Conservation (phyloP, 2,329 filamentous ascomycete species). For the Pseudogymnoascus sp. region DNA sequence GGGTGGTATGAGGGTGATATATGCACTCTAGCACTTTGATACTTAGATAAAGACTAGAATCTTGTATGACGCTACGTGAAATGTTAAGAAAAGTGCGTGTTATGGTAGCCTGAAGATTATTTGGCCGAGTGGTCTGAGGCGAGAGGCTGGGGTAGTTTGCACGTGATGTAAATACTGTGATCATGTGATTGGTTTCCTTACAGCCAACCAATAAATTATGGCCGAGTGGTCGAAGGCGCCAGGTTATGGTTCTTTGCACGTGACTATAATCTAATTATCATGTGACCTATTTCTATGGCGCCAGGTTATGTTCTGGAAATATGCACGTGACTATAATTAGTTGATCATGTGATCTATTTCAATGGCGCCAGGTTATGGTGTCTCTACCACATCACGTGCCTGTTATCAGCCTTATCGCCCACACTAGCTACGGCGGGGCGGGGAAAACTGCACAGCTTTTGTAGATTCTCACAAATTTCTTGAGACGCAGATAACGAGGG, state of each 20-base stretch:
- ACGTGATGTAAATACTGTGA: background rate
- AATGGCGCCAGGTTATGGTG: background rate
- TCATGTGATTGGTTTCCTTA: background rate
- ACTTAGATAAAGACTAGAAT: background rate
- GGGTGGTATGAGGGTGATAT: background rate
- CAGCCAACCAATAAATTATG: background rate
- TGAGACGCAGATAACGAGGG: constrained; percentile 7
- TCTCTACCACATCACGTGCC: background rate
- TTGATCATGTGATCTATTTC: background rate
- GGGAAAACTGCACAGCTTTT: constrained; percentile 11
- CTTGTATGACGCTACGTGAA: background rate
- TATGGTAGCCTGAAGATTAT: background rate
- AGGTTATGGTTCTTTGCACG: background rate
- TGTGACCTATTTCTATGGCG: background rate
- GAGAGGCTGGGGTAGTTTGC: background rate
- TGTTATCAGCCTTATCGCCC: background rate
- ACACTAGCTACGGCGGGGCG: constrained; percentile 6
- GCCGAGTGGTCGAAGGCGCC: background rate
- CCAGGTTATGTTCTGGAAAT: background rate
- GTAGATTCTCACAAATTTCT: constrained; percentile 17
- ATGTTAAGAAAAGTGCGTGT: background rate
- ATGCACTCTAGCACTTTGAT: background rate
- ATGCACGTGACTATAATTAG: background rate
- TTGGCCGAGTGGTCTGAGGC: background rate
- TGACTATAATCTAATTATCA: background rate